Percentiles rank a stretch among this genome's conserved stretches.
These are phyloP conservation scores for Debaryomyces sp. DNA, from an alignment of 1,139 yeast species.

Conservation along the genomic window DNA sequence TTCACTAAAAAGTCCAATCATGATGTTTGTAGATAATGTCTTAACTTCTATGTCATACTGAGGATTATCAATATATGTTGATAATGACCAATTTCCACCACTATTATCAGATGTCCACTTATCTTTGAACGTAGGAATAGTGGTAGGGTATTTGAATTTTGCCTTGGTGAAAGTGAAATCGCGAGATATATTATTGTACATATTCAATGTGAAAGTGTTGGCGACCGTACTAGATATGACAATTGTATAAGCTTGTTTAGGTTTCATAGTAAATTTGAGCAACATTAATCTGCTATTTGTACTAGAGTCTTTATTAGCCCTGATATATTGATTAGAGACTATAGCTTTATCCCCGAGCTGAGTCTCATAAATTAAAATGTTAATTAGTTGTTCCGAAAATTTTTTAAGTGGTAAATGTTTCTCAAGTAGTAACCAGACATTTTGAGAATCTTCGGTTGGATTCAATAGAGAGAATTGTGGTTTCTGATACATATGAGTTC, in stretches of 20 bases:
- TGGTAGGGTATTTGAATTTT: slow-evolving; percentile 21
- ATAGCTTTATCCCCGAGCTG: slow-evolving; percentile 35
- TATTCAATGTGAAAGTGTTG: slow-evolving; percentile 39
- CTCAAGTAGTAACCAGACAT: slow-evolving; percentile 57
- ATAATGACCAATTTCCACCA: slow-evolving; percentile 62
- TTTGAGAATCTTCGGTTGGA: slow-evolving; percentile 24
- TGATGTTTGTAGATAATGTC: slow-evolving; percentile 18
- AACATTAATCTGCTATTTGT: slow-evolving; percentile 35
- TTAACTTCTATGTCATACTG: slow-evolving; percentile 47
- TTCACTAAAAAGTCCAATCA: slow-evolving; percentile 29
- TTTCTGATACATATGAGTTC: slow-evolving; percentile 28
- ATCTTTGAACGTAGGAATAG: slow-evolving; percentile 31
- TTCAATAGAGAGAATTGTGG: slow-evolving; percentile 56
- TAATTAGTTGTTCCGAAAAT: slow-evolving; percentile 20
- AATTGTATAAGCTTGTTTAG: slow-evolving; percentile 26
- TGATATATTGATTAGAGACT: slow-evolving; percentile 30
- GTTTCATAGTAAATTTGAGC: slow-evolving; percentile 27
- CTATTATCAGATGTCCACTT: slow-evolving; percentile 50
- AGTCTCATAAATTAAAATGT: slow-evolving; percentile 34
- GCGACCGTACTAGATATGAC: slow-evolving; percentile 26
- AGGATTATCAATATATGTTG: slow-evolving; percentile 62
- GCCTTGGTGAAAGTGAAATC: slow-evolving; percentile 28
- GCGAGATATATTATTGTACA: slow-evolving; percentile 31
- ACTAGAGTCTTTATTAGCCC: slow-evolving; percentile 20
- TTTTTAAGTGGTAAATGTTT: slow-evolving; percentile 27